These are phyloP conservation scores for Jackrogersella minutella DNA, from an alignment of 495 filamentous ascomycete species.

Conservation along the genomic window DNA sequence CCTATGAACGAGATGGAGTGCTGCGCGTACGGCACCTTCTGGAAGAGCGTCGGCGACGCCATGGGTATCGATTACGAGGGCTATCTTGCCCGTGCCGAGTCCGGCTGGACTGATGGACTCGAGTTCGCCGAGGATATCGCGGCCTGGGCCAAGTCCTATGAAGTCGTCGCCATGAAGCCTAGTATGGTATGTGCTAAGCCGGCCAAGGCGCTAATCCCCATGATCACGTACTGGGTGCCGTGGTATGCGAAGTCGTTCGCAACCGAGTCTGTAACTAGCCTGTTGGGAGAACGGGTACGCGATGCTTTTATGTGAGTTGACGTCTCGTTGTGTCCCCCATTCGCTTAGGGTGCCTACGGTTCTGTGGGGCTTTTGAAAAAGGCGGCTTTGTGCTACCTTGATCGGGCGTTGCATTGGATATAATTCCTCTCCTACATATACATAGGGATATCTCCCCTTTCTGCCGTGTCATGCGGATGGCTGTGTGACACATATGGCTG, in stretches of 20 bases:
- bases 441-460: background rate
- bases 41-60: constrained; percentile 70
- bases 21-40: constrained; percentile 72
- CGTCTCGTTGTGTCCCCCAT: background rate
- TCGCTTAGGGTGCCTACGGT: background rate
- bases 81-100: constrained; percentile 35
- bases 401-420: background rate
- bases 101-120: constrained; percentile 65
- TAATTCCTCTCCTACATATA: background rate
- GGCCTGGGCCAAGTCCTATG: constrained; percentile 67
- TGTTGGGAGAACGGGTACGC: constrained; percentile 71
- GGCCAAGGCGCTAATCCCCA: constrained; percentile 56
- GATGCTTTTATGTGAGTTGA: constrained; percentile 68
- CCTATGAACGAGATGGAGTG: constrained; percentile 65
- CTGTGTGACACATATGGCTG: background rate
- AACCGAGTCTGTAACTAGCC: constrained; percentile 59
- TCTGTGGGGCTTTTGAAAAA: background rate
- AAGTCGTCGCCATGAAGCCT: constrained; percentile 60
- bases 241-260: constrained; percentile 56
- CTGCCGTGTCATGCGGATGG: background rate
- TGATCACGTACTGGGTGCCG: constrained; percentile 68
- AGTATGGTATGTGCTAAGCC: constrained; percentile 53
- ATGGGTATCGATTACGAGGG: constrained; percentile 64
- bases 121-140: constrained; percentile 71
- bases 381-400: background rate